phyloP scores from a whole-genome alignment of 2,329 filamentous ascomycete genomes.

The Epichloe amarillans region DNA sequence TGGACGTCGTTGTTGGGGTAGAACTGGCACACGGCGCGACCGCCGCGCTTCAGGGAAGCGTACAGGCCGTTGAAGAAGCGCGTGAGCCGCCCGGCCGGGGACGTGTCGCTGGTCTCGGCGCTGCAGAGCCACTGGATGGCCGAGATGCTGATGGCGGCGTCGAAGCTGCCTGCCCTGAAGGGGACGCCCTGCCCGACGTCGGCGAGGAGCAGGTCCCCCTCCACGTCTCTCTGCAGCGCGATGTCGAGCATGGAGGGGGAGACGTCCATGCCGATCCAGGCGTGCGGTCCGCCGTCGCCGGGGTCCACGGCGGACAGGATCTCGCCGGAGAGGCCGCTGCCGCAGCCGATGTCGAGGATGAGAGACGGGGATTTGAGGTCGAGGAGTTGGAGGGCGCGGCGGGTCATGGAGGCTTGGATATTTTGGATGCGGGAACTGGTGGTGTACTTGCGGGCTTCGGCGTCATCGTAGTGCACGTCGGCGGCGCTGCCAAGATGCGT shows the following conservation, averaged over 20 bases:
- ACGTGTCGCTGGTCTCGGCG: constrained; percentile 78
- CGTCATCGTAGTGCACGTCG: constrained; percentile 95
- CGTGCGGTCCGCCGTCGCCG: constrained; percentile 71
- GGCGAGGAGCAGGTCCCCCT: constrained; percentile 84
- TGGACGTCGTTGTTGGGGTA: constrained; percentile 94
- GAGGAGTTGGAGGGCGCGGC: constrained; percentile 84
- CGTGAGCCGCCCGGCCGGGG: constrained; percentile 60
- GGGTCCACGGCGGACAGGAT: constrained; percentile 64
- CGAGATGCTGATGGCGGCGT: constrained; percentile 87
- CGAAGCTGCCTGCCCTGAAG: constrained; percentile 83
- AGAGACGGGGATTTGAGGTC: constrained; percentile 67
- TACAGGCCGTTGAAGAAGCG: constrained; percentile 93
- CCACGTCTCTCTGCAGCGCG: constrained; percentile 79
- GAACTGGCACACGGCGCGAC: constrained; percentile 89
- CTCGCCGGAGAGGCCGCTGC: constrained; percentile 85
- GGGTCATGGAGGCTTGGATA: constrained; percentile 90
- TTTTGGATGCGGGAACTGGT: constrained; percentile 90
- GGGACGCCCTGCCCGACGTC: constrained; percentile 94
- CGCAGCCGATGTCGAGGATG: constrained; percentile 94
- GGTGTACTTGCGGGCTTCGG: constrained; percentile 93
- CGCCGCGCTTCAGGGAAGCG: constrained; percentile 68
- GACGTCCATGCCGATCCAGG: constrained; percentile 96
- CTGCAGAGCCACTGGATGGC: constrained; percentile 99
- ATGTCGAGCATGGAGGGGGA: constrained; percentile 94
- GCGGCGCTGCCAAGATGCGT: constrained; percentile 51